Evolutionary conservation across 176 grass and related monocot genomes (phyloP), one percentile per base, ranked within the genome.

Genomic region (Elaeis guineensis): DNA sequence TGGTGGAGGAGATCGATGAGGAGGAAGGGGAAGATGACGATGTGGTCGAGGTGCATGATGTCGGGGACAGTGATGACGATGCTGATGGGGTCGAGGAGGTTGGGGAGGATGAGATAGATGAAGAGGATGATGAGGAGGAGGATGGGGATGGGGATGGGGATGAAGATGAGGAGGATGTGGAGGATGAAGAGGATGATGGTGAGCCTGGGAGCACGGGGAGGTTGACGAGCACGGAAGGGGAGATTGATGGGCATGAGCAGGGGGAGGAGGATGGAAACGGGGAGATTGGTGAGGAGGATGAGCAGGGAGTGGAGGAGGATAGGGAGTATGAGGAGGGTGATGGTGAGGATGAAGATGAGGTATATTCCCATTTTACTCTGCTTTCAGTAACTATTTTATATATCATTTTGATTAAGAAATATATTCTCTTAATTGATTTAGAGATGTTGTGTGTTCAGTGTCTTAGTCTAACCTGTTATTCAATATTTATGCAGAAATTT

Each of bases 221-320:
- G 72, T 61, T 82, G 4, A 66, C 57, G 19, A 76, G 14, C 16
- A 60, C 53, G 18, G 73, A 51, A 58, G 86, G 74, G 61, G 86
- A 90, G 69, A 96, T 96, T 17, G 91, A 96, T 79, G 91, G 83
- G 25, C 91, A 96, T 80, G 91, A 96, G 26, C 86, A 81, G 14
- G 91, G 86, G 5, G 91, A 96, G 74, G 86, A 94, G 3, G 78
- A 94, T 69, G 91, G 87, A 19, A 79, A 96, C 6, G 91, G 91
- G 4, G 91, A 96, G 77, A 85, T 86, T 14, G 80, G 86, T 25
- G 86, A 96, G 73, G 91, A 96, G 59, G 86, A 86, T 8, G 78
- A 69, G 6, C 77, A 86, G 4, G 70, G 72, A 53, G 63, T 90
- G 28, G 83, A 79, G 49, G 78, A 77, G 64, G 69, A 70, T 72